Conservation (phyloP, 768 basidiomycete genomes). For the Psilocybe sp. region DNA sequence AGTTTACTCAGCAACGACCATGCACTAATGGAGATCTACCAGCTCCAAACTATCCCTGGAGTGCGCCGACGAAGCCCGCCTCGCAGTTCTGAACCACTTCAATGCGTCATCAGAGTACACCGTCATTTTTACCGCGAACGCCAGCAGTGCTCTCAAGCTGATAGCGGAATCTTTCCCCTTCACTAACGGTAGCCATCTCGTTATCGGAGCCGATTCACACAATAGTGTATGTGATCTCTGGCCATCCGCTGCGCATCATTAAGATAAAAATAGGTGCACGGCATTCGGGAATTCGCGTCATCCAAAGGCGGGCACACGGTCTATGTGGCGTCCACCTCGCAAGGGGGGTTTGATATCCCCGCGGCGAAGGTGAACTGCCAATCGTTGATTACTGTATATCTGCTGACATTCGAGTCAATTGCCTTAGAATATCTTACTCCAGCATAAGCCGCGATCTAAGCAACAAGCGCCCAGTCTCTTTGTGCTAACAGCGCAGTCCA, state of each 20-base stretch:
- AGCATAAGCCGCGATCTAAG: conserved; percentile 43
- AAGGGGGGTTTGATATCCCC: conserved; percentile 61
- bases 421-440: conserved; percentile 50
- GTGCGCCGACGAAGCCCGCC: conserved; percentile 66
- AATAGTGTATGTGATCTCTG: conserved; percentile 53
- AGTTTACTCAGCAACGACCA: neutral
- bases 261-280: conserved; percentile 45
- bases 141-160: conserved; percentile 76
- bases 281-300: conserved; percentile 70
- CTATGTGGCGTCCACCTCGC: conserved; percentile 63
- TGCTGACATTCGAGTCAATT: neutral
- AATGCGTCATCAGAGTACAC: conserved; percentile 73
- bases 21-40: conserved; percentile 6
- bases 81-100: conserved; percentile 75
- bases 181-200: conserved; percentile 48
- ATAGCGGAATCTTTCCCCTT: conserved; percentile 83
- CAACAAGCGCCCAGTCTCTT: conserved; percentile 57
- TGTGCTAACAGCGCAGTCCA: conserved; percentile 78
- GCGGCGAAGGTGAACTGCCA: conserved; percentile 52
- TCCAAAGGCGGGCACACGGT: conserved; percentile 51
- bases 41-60: conserved; percentile 72
- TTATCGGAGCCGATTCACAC: conserved; percentile 77
- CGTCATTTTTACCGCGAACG: conserved; percentile 80
- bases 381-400: conserved; percentile 21
- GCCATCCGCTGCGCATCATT: neutral